Evolutionary conservation across 2,329 filamentous ascomycete species (phyloP).

Genomic region (Sarocladium oryzae): DNA sequence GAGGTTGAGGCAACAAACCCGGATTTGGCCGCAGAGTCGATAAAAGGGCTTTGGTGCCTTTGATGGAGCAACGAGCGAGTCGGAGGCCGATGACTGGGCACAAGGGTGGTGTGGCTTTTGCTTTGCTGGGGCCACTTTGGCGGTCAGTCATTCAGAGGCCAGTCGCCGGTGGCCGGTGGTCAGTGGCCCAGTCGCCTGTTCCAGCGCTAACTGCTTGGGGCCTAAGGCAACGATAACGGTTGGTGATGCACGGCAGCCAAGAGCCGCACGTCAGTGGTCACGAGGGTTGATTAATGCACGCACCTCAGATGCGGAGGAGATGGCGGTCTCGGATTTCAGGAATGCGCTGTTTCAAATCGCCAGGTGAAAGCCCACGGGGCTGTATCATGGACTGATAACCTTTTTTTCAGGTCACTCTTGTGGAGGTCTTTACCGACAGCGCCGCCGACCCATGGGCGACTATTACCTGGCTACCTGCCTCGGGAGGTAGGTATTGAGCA

Average conservation of each 20-base stretch:
- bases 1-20: conserved; percentile 21
- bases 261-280: conserved; percentile 1
- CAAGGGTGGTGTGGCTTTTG: not conserved
- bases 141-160: conserved; percentile 6
- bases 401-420: not conserved
- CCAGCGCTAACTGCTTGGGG: conserved; percentile 20
- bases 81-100: not conserved
- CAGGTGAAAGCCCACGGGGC: not conserved
- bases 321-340: not conserved
- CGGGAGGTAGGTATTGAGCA: too few relatives aligned
- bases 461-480: too few relatives aligned
- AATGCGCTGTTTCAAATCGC: not conserved
- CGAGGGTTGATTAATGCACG: conserved; percentile 2
- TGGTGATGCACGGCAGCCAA: conserved; percentile 4
- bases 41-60: conserved; percentile 20
- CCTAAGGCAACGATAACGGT: conserved; percentile 30
- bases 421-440: too few relatives aligned
- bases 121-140: not conserved
- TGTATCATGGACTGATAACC: not conserved
- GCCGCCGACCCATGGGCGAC: too few relatives aligned
- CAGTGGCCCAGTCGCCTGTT: not conserved
- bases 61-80: not conserved
- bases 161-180: too few relatives aligned
- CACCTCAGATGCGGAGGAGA: not conserved
- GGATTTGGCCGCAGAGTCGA: conserved; percentile 28